These are phyloP conservation scores for Rutstroemia sydowiana DNA, from an alignment of 2,329 filamentous ascomycete genomes.

Conservation along the genomic window DNA sequence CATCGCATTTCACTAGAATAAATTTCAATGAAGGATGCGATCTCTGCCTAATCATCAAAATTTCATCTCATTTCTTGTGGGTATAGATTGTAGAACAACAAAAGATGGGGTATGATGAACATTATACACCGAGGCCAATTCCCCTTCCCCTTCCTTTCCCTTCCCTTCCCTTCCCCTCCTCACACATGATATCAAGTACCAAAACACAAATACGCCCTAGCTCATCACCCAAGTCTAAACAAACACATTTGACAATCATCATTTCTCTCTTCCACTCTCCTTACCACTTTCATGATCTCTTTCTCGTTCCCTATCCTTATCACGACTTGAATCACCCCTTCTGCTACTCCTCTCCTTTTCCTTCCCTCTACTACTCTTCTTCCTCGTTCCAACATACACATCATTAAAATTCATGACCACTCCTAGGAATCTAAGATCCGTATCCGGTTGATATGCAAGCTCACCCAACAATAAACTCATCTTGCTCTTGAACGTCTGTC, in stretches of 20 bases:
- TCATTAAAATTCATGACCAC: conserved; percentile 99
- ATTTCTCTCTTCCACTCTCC: neutral
- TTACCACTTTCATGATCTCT: neutral
- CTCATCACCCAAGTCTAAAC: neutral
- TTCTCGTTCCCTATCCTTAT: neutral
- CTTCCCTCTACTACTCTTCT: conserved; percentile 33
- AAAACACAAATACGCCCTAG: neutral
- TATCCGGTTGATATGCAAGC: conserved; percentile 84
- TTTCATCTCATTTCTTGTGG: too few species aligned
- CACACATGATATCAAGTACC: neutral
- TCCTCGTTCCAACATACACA: conserved; percentile 73
- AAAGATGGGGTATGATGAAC: too few species aligned
- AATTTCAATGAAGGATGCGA: too few species aligned
- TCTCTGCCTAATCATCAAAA: too few species aligned
- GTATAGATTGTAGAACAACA: too few species aligned
- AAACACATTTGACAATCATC: neutral
- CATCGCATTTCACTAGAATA: too few species aligned
- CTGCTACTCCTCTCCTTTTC: conserved; percentile 8
- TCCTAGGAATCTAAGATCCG: conserved; percentile 90
- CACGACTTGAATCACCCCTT: neutral
- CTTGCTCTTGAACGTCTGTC: conserved; percentile 66
- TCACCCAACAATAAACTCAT: conserved; percentile 83
- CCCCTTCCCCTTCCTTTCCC: too few species aligned
- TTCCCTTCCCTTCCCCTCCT: too few species aligned
- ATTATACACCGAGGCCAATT: too few species aligned